Percentiles rank a stretch among this genome's conserved stretches.
These are phyloP conservation scores for Cadophora sp. DNA, from an alignment of 2,329 filamentous ascomycete genomes.

Conservation along the genomic window DNA sequence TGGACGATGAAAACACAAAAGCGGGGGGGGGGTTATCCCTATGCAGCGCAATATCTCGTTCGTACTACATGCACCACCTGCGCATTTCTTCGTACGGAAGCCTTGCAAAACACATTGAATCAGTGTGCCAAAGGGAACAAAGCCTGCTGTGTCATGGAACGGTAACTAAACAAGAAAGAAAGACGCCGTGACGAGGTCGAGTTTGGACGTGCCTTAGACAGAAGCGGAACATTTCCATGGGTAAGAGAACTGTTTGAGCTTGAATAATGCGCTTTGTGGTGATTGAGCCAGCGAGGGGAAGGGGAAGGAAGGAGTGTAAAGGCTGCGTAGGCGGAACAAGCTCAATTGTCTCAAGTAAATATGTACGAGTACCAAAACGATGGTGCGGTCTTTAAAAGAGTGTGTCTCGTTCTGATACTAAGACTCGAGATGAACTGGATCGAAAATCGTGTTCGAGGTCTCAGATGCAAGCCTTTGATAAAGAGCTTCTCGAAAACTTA, in stretches of 20 bases:
- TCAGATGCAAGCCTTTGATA: background rate
- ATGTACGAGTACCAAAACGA: background rate
- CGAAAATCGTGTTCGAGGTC: background rate
- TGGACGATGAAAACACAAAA: background rate
- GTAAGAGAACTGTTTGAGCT: conserved; percentile 6
- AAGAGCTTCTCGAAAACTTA: background rate
- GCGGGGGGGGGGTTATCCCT: background rate
- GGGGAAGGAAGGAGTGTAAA: background rate
- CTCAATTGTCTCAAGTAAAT: background rate
- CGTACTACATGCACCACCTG: background rate
- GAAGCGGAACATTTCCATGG: background rate
- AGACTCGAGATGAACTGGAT: background rate
- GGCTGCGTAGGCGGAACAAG: background rate
- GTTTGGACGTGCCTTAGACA: background rate
- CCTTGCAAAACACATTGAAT: background rate
- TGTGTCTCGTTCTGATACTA: background rate
- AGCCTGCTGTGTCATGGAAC: background rate
- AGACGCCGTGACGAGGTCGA: background rate
- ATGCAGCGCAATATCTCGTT: background rate
- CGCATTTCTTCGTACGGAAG: too few species aligned
- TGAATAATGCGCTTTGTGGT: background rate
- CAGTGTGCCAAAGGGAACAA: background rate
- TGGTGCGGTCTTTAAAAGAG: background rate
- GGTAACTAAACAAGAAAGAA: background rate
- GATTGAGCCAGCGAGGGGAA: background rate